Evolutionary conservation across 805 yeast genomes (phyloP).

Genomic region (Metschnikowia cerradonensis): DNA sequence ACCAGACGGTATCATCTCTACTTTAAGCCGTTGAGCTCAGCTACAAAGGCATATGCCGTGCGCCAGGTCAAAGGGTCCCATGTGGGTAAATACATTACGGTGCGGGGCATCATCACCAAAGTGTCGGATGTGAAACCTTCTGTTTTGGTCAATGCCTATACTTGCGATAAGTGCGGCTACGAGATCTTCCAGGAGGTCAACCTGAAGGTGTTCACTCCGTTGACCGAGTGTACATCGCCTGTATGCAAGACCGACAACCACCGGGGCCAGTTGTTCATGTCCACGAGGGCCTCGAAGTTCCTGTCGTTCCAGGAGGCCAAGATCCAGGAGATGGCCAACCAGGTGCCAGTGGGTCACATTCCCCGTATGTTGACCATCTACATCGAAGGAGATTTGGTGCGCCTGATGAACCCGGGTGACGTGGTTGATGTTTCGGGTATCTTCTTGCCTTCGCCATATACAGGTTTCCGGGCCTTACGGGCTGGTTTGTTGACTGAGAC

Average conservation of each 20-base stretch:
- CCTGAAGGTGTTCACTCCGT: conserved; percentile 80
- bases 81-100: conserved; percentile 83
- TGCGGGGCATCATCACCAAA: conserved; percentile 91
- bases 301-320: conserved; percentile 93
- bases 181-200: conserved; percentile 95
- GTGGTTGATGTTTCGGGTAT: conserved; percentile 90
- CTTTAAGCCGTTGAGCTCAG: conserved; percentile 69
- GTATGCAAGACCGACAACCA: conserved; percentile 75
- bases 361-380: conserved; percentile 85
- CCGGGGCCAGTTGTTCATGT: conserved; percentile 85
- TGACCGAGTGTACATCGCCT: conserved; percentile 77
- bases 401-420: conserved; percentile 91
- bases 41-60: conserved; percentile 68
- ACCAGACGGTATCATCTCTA: conserved; percentile 84
- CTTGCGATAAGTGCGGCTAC: conserved; percentile 96
- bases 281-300: conserved; percentile 94
- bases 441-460: conserved; percentile 89
- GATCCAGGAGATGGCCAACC: conserved; percentile 90
- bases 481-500: conserved; percentile 96
- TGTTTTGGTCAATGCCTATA: conserved; percentile 86
- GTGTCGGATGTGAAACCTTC: conserved; percentile 96
- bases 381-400: conserved; percentile 86
- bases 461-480: conserved; percentile 87
- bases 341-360: conserved; percentile 97
- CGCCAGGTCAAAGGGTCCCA: conserved; percentile 82